These are phyloP conservation scores for Colletotrichum chlorophyti DNA, from an alignment of 2,329 filamentous ascomycete species.

Conservation along the genomic window DNA sequence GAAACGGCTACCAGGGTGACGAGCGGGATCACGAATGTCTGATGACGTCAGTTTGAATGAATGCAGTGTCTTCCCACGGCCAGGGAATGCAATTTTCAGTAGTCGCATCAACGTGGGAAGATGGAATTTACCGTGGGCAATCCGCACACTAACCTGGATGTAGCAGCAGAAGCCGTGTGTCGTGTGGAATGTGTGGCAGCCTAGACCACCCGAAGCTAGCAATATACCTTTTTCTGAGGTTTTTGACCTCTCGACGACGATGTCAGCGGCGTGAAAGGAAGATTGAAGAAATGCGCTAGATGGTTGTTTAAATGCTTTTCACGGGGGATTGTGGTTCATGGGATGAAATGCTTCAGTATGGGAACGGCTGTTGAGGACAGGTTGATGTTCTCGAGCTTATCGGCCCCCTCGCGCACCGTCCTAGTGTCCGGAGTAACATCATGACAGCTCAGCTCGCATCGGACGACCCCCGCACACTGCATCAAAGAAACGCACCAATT, in stretches of 20 bases:
- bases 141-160: neutral
- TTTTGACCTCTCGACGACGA: no score
- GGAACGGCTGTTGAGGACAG: no score
- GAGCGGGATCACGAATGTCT: neutral
- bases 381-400: neutral
- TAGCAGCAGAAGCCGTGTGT: neutral
- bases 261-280: no score
- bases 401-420: neutral
- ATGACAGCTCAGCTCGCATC: neutral
- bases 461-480: constrained; percentile 14
- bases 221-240: constrained; percentile 1
- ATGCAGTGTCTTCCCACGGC: neutral
- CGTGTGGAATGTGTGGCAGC: neutral
- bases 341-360: no score
- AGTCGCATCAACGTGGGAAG: constrained; percentile 1
- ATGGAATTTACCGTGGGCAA: neutral
- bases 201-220: constrained; percentile 7
- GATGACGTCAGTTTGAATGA: constrained; percentile 16
- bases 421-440: neutral
- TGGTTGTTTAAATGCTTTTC: no score
- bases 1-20: constrained; percentile 7
- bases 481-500: neutral
- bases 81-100: neutral
- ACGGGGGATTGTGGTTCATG: no score
- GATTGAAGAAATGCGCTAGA: no score